Percentiles rank a stretch among this genome's conserved stretches.
These are phyloP conservation scores for Arthrocladium fulminans DNA, from an alignment of 2,329 filamentous ascomycete genomes.

Conservation along the genomic window DNA sequence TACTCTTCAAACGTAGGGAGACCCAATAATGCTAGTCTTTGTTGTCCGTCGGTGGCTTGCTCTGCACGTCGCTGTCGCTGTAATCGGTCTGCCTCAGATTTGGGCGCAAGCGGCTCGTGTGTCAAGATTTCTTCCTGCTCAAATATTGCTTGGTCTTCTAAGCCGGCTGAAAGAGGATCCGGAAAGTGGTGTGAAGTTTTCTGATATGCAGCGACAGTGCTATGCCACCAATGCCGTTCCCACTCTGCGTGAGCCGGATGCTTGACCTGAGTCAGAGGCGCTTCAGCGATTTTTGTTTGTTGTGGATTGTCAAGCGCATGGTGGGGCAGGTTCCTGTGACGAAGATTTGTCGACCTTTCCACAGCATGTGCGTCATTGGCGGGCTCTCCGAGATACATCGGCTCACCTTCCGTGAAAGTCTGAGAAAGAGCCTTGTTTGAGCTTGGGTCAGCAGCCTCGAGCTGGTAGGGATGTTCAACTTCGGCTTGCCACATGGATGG, in stretches of 20 bases:
- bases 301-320: background rate
- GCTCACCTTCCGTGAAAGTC: background rate
- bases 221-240: background rate
- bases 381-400: background rate
- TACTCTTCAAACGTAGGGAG: background rate
- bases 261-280: background rate
- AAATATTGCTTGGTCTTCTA: background rate
- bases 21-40: background rate
- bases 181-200: slow-evolving; percentile 1
- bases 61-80: background rate
- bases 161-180: background rate
- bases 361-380: slow-evolving; percentile 5
- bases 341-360: slow-evolving; percentile 3
- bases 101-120: background rate
- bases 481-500: background rate
- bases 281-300: background rate
- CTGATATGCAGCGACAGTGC: background rate
- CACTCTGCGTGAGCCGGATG: background rate
- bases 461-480: background rate
- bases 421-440: background rate
- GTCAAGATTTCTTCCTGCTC: background rate
- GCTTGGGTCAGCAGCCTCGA: background rate
- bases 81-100: background rate
- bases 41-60: background rate
- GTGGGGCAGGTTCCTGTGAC: background rate